Percentiles rank a stretch among this genome's conserved stretches.
Conservation (phyloP, 2,329 filamentous ascomycete genomes). For the Cercospora sesami region DNA sequence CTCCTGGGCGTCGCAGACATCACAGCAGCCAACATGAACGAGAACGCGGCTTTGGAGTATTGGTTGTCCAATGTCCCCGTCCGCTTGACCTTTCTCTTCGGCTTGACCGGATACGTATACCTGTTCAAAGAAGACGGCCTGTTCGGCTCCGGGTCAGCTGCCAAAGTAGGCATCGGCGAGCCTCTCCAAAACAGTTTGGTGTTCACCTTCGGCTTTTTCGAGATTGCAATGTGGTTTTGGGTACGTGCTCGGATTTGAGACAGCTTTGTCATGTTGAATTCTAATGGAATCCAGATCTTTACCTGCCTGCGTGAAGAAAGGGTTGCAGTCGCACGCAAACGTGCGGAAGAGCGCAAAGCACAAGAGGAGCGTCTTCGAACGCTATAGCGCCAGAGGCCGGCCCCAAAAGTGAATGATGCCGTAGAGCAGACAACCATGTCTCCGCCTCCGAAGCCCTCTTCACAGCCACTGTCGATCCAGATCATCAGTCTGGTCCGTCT, state of each 20-base stretch:
- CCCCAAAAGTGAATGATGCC: background rate
- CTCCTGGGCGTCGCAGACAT: constrained; percentile 55
- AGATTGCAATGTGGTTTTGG: constrained; percentile 87
- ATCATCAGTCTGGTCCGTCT: background rate
- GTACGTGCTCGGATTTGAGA: constrained; percentile 43
- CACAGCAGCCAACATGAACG: constrained; percentile 48
- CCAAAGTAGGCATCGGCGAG: constrained; percentile 48
- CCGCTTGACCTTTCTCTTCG: constrained; percentile 64
- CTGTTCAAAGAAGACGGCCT: constrained; percentile 57
- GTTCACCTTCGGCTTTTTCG: constrained; percentile 81
- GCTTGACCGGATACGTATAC: constrained; percentile 64
- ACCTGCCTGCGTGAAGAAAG: constrained; percentile 68
- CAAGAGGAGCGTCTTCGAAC: constrained; percentile 37
- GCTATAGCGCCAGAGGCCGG: background rate
- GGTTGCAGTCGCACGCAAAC: constrained; percentile 38
- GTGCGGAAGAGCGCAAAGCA: constrained; percentile 40
- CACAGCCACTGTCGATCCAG: constrained; percentile 1
- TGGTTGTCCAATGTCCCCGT: constrained; percentile 59
- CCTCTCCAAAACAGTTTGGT: constrained; percentile 79
- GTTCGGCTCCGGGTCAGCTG: constrained; percentile 35
- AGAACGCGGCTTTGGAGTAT: constrained; percentile 47
- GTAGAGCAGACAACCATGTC: background rate
- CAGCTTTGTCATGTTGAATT: background rate
- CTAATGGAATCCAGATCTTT: constrained; percentile 50
- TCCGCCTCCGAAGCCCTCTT: background rate